A percentile compares a stretch with the other conserved stretches of the same genome.
phyloP scores from a whole-genome alignment of 2,329 filamentous ascomycete genomes.

The Phialophora expanda region DNA sequence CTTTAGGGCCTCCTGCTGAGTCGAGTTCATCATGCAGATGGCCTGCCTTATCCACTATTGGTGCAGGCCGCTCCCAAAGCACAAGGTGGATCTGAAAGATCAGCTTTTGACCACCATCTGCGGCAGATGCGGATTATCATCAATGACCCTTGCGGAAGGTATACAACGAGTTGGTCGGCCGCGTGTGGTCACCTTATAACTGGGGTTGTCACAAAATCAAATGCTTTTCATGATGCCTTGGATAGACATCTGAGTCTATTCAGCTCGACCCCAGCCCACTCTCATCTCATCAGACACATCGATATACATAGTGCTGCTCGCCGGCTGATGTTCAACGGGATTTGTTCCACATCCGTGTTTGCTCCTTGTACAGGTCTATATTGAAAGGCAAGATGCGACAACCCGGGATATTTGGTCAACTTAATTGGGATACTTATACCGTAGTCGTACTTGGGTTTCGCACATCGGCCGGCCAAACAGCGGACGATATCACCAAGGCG shows the following conservation, averaged over 20 bases:
- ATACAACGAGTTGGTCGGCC: background rate
- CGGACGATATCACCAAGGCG: constrained; percentile 9
- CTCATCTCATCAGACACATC: background rate
- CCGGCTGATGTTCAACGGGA: background rate
- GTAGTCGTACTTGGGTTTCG: constrained; percentile 18
- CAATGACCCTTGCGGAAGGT: background rate
- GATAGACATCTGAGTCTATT: background rate
- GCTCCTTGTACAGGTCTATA: background rate
- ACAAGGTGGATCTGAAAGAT: background rate
- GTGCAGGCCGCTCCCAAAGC: background rate
- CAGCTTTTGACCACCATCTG: background rate
- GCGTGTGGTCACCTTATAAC: background rate
- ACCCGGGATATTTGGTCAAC: constrained; percentile 20
- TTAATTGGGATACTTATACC: constrained; percentile 21
- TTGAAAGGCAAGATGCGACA: constrained; percentile 17
- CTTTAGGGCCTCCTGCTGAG: background rate
- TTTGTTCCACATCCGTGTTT: background rate
- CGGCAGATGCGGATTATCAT: background rate
- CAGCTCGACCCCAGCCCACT: background rate
- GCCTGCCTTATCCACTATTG: background rate
- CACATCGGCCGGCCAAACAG: background rate
- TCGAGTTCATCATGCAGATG: background rate
- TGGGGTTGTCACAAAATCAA: background rate
- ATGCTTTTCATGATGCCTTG: background rate
- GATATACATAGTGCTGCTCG: background rate